These are phyloP conservation scores for Acanthamoeba healyi DNA, from an alignment of 208 protist genomes.

Conservation along the genomic window DNA sequence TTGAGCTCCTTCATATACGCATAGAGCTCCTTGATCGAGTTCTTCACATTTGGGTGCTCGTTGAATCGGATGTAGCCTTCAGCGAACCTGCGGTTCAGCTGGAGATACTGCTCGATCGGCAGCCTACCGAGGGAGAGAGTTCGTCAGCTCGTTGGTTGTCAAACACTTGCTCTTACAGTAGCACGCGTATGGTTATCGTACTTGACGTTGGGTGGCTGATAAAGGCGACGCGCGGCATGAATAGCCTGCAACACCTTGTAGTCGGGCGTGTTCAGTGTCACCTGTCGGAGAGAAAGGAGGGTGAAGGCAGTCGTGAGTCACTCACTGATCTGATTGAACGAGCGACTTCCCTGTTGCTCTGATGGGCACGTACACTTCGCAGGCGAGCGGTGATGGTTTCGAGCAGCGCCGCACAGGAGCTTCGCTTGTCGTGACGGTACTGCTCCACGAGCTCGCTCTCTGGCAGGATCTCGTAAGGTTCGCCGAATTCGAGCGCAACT, in stretches of 20 bases:
- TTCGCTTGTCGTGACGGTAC: conserved; percentile 38
- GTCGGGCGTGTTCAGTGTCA: conserved; percentile 92
- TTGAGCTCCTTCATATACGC: conserved; percentile 88
- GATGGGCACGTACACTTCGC: conserved; percentile 60
- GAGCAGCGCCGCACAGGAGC: conserved; percentile 19
- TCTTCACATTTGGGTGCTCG: conserved; percentile 88
- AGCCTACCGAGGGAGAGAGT: conserved; percentile 75
- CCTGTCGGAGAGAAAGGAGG: not conserved
- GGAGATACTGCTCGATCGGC: conserved; percentile 91
- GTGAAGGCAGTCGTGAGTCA: not conserved
- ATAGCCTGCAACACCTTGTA: conserved; percentile 94
- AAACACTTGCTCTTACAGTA: not conserved
- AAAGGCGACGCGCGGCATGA: conserved; percentile 93
- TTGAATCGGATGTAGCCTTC: conserved; percentile 90
- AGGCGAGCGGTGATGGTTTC: conserved; percentile 42
- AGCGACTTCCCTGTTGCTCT: too few species aligned
- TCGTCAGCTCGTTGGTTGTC: conserved; percentile 37
- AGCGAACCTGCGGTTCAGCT: conserved; percentile 92
- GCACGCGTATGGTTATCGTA: not conserved
- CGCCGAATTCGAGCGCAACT: conserved; percentile 64
- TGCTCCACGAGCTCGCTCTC: conserved; percentile 60
- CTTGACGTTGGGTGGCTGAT: conserved; percentile 90
- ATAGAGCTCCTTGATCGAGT: conserved; percentile 91
- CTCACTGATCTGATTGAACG: too few species aligned
- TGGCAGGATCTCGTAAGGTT: conserved; percentile 46